Evolutionary conservation across 2,329 filamentous ascomycete species (phyloP).

Genomic region (Dichotomopilus funicola): DNA sequence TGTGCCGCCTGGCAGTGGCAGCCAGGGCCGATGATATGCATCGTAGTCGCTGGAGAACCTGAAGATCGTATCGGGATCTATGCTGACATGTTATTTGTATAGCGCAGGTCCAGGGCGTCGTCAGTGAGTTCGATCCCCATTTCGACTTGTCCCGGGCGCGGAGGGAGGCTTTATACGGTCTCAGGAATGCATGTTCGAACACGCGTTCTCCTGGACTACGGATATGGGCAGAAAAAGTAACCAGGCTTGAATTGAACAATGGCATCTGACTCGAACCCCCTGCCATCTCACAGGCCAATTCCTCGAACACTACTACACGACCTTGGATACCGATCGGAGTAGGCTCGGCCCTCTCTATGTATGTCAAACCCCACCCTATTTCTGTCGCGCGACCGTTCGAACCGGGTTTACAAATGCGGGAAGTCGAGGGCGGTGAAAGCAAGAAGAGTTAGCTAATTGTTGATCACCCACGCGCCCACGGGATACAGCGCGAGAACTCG

Average conservation of each 20-base stretch:
- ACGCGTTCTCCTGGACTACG: background rate
- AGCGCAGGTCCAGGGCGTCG: constrained; percentile 39
- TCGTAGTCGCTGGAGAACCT: too few relatives aligned
- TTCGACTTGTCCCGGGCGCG: background rate
- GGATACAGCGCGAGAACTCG: constrained; percentile 64
- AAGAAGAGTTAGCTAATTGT: background rate
- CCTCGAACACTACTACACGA: constrained; percentile 82
- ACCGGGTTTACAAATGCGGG: background rate
- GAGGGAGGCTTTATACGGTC: background rate
- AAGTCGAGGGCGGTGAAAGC: background rate
- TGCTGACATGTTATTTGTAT: constrained; percentile 18
- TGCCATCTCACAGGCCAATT: constrained; percentile 62
- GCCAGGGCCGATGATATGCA: background rate
- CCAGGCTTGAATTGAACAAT: too few relatives aligned
- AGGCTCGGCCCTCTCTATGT: constrained; percentile 72
- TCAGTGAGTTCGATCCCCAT: constrained; percentile 34
- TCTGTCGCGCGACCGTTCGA: background rate
- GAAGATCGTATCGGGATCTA: background rate
- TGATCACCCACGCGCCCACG: background rate
- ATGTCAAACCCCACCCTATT: constrained; percentile 32
- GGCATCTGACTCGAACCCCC: background rate
- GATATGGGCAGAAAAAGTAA: too few relatives aligned
- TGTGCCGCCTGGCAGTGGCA: background rate
- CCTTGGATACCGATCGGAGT: constrained; percentile 69
- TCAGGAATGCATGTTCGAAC: background rate